Evolutionary conservation across 306 rosid genomes (phyloP).

Genomic region (Senna siamea): DNA sequence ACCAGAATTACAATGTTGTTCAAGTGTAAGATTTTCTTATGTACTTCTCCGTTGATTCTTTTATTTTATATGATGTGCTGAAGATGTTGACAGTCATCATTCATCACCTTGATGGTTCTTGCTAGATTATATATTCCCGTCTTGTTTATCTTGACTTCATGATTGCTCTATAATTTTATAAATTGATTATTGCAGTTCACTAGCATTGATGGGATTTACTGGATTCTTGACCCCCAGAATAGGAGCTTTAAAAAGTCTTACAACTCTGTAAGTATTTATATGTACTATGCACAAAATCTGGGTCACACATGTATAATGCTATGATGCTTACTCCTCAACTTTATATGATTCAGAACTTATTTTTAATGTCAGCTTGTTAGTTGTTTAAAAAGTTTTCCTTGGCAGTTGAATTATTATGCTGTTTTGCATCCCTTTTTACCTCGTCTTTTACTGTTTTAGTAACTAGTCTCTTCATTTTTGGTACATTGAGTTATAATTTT

Average conservation of each 20-base stretch:
- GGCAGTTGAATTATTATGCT: not conserved
- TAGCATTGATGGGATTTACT: conserved; percentile 81
- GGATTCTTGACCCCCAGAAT: conserved; percentile 80
- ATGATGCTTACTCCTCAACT: not conserved
- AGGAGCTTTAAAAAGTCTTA: conserved; percentile 64
- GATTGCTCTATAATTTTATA: conserved; percentile 36
- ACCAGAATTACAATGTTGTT: conserved; percentile 50
- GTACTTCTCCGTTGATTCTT: conserved; percentile 4
- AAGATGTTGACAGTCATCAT: conserved; percentile 7
- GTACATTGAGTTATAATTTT: conserved; percentile 8
- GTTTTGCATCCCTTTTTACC: conserved; percentile 8
- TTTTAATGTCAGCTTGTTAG: conserved; percentile 13
- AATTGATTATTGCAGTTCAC: conserved; percentile 65
- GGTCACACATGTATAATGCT: not conserved
- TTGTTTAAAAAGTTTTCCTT: conserved; percentile 15
- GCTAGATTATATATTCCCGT: conserved; percentile 23
- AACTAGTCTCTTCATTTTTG: conserved; percentile 24
- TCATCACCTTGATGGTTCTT: conserved; percentile 8
- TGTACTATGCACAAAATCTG: conserved; percentile 11
- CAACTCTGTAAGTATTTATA: conserved; percentile 73
- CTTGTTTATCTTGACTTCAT: conserved; percentile 21
- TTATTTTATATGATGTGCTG: conserved; percentile 27
- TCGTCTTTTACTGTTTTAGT: not conserved
- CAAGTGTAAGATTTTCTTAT: conserved; percentile 71
- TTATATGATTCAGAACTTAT: conserved; percentile 7